These are phyloP conservation scores for Podospora australis DNA, from an alignment of 495 filamentous ascomycete genomes.

Conservation along the genomic window DNA sequence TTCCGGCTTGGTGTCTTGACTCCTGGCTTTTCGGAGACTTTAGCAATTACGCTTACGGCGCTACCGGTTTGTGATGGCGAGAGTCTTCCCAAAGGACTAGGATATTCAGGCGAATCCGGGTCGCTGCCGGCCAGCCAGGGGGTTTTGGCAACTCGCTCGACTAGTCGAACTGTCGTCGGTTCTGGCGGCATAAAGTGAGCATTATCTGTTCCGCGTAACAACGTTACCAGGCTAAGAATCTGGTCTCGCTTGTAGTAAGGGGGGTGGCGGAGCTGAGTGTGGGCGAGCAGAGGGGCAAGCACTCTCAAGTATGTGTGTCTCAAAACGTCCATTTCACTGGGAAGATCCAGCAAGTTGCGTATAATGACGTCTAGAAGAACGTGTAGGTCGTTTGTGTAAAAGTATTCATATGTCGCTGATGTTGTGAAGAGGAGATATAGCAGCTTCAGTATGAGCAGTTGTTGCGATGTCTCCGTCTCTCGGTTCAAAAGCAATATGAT, in stretches of 20 bases:
- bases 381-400: conserved; percentile 94
- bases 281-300: conserved; percentile 78
- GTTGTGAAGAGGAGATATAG: conserved; percentile 94
- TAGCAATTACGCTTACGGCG: conserved; percentile 65
- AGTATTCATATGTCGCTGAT: conserved; percentile 87
- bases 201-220: conserved; percentile 55
- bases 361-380: conserved; percentile 95
- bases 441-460: conserved; percentile 90
- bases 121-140: conserved; percentile 63
- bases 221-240: conserved; percentile 62
- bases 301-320: conserved; percentile 98
- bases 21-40: conserved; percentile 76
- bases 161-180: conserved; percentile 79
- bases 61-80: conserved; percentile 41
- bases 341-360: conserved; percentile 88
- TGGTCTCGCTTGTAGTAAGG: conserved; percentile 92
- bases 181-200: conserved; percentile 87
- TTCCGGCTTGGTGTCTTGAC: conserved; percentile 73
- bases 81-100: conserved; percentile 43
- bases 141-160: conserved; percentile 74
- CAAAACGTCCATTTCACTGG: conserved; percentile 68
- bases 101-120: conserved; percentile 36
- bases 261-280: conserved; percentile 79
- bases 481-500: conserved; percentile 94
- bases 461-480: conserved; percentile 87